phyloP scores from a whole-genome alignment of 352 stramenopile genomes.

The Phytophthora sansomeana region DNA sequence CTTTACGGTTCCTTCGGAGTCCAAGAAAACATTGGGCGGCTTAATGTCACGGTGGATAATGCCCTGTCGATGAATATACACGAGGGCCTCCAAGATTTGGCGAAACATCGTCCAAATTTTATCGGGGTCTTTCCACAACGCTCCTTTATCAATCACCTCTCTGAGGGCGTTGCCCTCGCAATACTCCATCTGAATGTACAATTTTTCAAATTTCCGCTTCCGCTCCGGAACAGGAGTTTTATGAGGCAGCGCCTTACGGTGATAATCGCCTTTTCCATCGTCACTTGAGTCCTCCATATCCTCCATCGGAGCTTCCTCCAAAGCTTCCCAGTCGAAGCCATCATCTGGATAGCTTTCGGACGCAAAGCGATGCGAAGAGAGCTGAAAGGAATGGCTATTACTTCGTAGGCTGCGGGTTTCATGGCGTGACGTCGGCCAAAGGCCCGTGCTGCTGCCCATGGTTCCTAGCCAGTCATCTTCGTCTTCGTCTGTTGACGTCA shows the following conservation, averaged over 20 bases:
- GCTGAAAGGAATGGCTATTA: constrained; percentile 47
- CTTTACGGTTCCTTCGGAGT: constrained; percentile 92
- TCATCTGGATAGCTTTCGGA: constrained; percentile 59
- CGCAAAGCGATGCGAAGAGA: constrained; percentile 42
- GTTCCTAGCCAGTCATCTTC: constrained; percentile 86
- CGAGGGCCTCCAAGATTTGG: constrained; percentile 95
- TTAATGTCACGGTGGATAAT: constrained; percentile 96
- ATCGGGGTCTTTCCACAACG: constrained; percentile 80
- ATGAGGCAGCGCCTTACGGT: constrained; percentile 25
- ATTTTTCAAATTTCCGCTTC: constrained; percentile 71
- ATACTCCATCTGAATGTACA: constrained; percentile 98
- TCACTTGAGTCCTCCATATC: constrained; percentile 46
- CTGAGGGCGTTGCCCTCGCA: constrained; percentile 94
- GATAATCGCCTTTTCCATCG: constrained; percentile 29
- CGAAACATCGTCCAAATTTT: constrained; percentile 95
- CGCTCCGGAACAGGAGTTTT: constrained; percentile 24
- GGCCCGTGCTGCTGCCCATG: constrained; percentile 66
- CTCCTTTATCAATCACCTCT: constrained; percentile 94
- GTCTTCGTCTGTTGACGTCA: constrained; percentile 61
- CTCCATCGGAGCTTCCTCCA: constrained; percentile 63
- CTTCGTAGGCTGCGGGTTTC: constrained; percentile 56
- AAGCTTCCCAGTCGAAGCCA: constrained; percentile 73
- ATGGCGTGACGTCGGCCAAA: constrained; percentile 77
- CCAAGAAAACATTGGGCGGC: constrained; percentile 95
- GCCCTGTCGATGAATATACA: constrained; percentile 94